A percentile compares a stretch with the other conserved stretches of the same genome.
These are phyloP conservation scores for Scleroderma bovista DNA, from an alignment of 768 basidiomycete species.

Conservation along the genomic window DNA sequence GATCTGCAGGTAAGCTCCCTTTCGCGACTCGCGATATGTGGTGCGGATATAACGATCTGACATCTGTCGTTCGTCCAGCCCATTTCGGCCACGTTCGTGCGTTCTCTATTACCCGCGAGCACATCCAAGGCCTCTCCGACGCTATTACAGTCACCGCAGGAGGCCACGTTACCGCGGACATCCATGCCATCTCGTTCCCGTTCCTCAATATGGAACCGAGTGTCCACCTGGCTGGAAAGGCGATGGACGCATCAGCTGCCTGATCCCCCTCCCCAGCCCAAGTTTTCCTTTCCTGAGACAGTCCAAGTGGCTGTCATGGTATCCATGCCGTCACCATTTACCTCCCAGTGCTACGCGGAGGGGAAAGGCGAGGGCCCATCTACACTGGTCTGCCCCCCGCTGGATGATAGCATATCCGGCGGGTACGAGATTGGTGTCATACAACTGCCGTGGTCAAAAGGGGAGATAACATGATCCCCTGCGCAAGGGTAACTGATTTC, in stretches of 20 bases:
- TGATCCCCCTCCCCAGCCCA: slow-evolving; percentile 7
- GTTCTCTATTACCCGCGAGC: slow-evolving; percentile 7
- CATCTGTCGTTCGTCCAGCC: slow-evolving; percentile 9
- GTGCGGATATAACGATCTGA: neutral
- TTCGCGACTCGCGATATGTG: neutral
- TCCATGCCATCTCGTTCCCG: neutral
- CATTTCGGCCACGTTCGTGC: slow-evolving; percentile 15
- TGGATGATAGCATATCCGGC: slow-evolving; percentile 13
- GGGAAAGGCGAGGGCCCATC: neutral
- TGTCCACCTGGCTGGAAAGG: slow-evolving; percentile 5
- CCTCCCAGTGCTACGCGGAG: neutral
- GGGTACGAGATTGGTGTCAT: slow-evolving; percentile 44
- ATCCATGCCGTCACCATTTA: slow-evolving; percentile 36
- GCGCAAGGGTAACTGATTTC: neutral
- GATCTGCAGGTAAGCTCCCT: slow-evolving; percentile 19
- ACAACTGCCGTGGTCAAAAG: slow-evolving; percentile 30
- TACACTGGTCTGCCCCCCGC: neutral
- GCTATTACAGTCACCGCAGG: neutral
- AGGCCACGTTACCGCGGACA: neutral
- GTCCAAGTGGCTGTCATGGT: slow-evolving; percentile 43
- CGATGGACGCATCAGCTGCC: slow-evolving; percentile 2
- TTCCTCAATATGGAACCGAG: neutral
- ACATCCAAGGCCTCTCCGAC: neutral
- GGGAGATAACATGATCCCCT: slow-evolving; percentile 7
- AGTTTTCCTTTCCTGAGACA: slow-evolving; percentile 14